These are phyloP conservation scores for Fusarium sp. DNA, from an alignment of 2,329 filamentous ascomycete species.

Conservation along the genomic window DNA sequence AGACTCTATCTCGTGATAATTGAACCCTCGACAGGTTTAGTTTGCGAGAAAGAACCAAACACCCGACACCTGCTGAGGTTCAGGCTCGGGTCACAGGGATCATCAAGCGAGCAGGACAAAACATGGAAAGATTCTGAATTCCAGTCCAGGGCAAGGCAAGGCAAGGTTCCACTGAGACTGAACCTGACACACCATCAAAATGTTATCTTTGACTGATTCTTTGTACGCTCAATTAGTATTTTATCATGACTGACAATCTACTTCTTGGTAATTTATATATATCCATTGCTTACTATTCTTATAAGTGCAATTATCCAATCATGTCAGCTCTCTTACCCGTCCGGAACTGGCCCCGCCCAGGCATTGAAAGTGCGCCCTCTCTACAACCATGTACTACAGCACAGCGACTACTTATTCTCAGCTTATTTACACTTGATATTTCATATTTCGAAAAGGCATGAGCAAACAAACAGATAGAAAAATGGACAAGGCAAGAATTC, in stretches of 20 bases:
- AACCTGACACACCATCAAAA: conserved; percentile 1
- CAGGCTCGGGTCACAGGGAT: conserved; percentile 11
- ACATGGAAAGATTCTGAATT: not conserved
- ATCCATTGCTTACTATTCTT: not conserved
- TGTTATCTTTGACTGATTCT: not conserved
- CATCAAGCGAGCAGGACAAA: conserved; percentile 8
- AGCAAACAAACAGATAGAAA: not conserved
- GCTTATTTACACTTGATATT: not conserved
- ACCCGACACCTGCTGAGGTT: not conserved
- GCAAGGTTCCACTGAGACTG: conserved; percentile 5
- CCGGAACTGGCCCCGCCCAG: conserved; percentile 23
- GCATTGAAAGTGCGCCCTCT: conserved; percentile 24
- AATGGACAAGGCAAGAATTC: conserved; percentile 33
- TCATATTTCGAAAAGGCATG: not conserved
- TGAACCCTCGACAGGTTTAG: conserved; percentile 18
- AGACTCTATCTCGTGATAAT: conserved; percentile 30
- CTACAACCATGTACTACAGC: not conserved
- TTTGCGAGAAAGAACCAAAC: conserved; percentile 15
- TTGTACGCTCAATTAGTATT: not conserved
- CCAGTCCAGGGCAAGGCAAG: not conserved
- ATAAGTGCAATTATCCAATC: conserved; percentile 18
- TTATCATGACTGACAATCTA: not conserved
- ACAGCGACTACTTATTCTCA: not conserved
- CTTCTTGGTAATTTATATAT: not conserved
- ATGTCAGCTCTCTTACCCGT: conserved; percentile 1